Percentiles rank a stretch among this genome's conserved stretches.
Conservation (phyloP, 148 eudicot genomes). For the Diospyros lotus region DNA sequence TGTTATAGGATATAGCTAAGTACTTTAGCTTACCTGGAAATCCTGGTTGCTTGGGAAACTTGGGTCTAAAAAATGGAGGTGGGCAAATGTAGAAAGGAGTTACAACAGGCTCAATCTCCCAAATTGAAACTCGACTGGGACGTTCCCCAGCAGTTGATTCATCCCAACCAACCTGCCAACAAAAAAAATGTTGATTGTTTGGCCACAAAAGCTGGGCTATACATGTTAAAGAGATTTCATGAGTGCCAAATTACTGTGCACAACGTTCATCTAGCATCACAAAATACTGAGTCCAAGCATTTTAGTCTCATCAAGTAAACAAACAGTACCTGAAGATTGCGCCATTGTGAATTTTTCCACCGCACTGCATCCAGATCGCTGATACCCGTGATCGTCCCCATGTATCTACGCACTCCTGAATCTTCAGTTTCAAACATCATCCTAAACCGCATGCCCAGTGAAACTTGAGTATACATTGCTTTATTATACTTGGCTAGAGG, state of each 20-base stretch:
- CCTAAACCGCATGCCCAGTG: constrained; percentile 91
- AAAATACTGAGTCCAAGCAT: neutral
- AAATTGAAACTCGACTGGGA: constrained; percentile 87
- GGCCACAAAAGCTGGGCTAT: neutral
- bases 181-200: constrained; percentile 2
- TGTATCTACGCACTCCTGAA: constrained; percentile 89
- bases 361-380: constrained; percentile 81
- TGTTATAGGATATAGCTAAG: neutral
- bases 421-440: constrained; percentile 99
- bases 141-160: constrained; percentile 97
- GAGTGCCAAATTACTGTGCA: neutral
- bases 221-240: neutral
- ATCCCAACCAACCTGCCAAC: constrained; percentile 94
- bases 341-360: constrained; percentile 97
- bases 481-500: constrained; percentile 95
- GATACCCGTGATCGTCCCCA: constrained; percentile 86
- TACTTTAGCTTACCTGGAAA: constrained; percentile 51
- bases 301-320: neutral
- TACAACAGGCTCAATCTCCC: constrained; percentile 97
- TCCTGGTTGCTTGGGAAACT: constrained; percentile 78
- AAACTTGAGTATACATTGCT: constrained; percentile 92
- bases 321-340: constrained; percentile 73
- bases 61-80: constrained; percentile 93
- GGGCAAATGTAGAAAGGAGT: constrained; percentile 97
- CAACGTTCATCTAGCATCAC: neutral